Conservation (phyloP, 169 alveolate genomes). For the Plasmodium knowlesi region DNA sequence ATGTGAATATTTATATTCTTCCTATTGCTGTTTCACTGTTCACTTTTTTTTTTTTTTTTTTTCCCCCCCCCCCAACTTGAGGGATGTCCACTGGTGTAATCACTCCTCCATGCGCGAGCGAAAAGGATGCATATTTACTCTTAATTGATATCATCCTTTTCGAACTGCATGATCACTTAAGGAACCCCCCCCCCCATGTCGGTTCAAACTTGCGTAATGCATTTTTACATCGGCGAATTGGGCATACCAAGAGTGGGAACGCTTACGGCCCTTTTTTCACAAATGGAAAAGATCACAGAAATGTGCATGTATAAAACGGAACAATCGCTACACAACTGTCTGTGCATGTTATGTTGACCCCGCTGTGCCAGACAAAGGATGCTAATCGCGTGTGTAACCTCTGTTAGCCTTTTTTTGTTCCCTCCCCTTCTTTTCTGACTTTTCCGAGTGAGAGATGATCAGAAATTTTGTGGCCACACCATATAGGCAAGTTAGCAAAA, state of each 20-base stretch:
- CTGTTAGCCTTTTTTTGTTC: background rate
- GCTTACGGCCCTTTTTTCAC: background rate
- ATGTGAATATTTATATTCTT: no score
- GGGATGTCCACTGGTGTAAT: no score
- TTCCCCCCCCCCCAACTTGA: background rate
- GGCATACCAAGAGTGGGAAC: background rate
- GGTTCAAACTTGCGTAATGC: background rate
- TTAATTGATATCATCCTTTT: no score
- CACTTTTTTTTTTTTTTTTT: background rate
- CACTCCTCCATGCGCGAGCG: background rate
- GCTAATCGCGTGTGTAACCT: background rate
- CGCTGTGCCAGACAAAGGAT: background rate
- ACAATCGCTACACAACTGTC: background rate
- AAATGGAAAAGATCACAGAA: background rate
- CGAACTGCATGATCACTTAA: background rate
- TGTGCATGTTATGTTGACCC: background rate
- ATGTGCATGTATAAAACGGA: background rate
- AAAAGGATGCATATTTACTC: background rate
- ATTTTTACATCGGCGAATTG: background rate
- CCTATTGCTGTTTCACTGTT: no score
- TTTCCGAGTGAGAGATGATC: background rate
- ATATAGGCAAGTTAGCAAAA: background rate
- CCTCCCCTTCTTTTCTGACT: background rate
- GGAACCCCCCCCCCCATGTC: background rate
- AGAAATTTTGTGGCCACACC: background rate